Evolutionary conservation across 2,329 filamentous ascomycete species (phyloP).

Genomic region (Magnaporthiopsis rhizophila): DNA sequence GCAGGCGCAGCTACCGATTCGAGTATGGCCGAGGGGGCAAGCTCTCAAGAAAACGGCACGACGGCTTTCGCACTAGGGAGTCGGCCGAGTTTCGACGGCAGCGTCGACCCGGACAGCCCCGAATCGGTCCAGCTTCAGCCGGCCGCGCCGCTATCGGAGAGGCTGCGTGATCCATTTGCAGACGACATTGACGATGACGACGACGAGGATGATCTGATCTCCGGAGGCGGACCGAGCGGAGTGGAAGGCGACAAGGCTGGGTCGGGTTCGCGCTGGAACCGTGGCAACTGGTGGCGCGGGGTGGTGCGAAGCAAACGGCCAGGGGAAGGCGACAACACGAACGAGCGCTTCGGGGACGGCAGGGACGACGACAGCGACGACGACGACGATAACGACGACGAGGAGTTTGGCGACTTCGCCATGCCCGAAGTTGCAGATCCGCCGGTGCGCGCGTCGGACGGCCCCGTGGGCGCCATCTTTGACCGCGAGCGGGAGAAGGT

Average conservation of each 20-base stretch:
- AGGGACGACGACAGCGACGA: constrained; percentile 31
- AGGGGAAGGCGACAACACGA: constrained; percentile 12
- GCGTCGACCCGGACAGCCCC: constrained; percentile 7
- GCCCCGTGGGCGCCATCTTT: constrained; percentile 11
- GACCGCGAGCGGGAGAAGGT: constrained; percentile 29
- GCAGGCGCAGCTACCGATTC: constrained; percentile 30
- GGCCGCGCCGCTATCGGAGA: constrained; percentile 14
- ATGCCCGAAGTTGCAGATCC: constrained; percentile 45
- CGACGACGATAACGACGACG: constrained; percentile 47
- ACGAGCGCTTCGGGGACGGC: constrained; percentile 26
- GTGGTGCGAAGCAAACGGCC: constrained; percentile 18
- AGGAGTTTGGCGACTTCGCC: constrained; percentile 63
- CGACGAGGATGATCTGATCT: constrained; percentile 16
- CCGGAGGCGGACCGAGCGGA: not conserved
- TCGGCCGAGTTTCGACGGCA: not conserved
- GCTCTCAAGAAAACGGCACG: constrained; percentile 27
- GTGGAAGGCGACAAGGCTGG: not conserved
- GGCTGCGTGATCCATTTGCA: constrained; percentile 44
- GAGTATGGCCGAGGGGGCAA: constrained; percentile 23
- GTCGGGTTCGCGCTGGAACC: constrained; percentile 21
- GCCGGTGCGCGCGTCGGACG: constrained; percentile 13
- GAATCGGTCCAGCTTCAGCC: constrained; percentile 10
- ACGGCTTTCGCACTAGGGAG: constrained; percentile 12
- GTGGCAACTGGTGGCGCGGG: constrained; percentile 28
- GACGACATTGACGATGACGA: constrained; percentile 46